These are phyloP conservation scores for Truncatella angustata DNA, from an alignment of 2,329 filamentous ascomycete species.

Conservation along the genomic window DNA sequence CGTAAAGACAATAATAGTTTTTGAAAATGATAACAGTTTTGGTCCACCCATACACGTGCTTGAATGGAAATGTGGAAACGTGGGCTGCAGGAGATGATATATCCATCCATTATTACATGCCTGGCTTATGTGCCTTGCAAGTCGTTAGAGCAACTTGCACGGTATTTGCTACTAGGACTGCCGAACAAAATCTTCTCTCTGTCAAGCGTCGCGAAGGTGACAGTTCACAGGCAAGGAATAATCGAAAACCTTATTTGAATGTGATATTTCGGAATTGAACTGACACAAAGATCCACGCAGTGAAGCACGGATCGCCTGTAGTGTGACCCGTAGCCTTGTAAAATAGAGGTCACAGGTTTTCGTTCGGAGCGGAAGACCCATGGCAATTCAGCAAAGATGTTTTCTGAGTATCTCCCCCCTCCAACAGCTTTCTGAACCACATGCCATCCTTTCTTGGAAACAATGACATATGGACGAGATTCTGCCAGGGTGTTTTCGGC, in stretches of 20 bases:
- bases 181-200: too few relatives aligned
- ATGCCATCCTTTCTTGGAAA: slow-evolving; percentile 9
- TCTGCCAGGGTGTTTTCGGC: not conserved
- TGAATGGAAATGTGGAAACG: too few relatives aligned
- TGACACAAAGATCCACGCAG: not conserved
- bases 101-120: not conserved
- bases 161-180: not conserved
- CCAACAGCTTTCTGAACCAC: slow-evolving; percentile 1
- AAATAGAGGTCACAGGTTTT: not conserved
- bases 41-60: too few relatives aligned
- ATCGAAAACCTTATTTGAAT: too few relatives aligned
- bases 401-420: not conserved
- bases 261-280: not conserved
- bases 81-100: not conserved
- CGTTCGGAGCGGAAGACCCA: not conserved
- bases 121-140: not conserved
- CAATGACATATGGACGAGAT: not conserved
- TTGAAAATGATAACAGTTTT: too few relatives aligned
- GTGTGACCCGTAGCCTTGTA: not conserved
- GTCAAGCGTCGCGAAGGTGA: too few relatives aligned
- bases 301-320: not conserved
- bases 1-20: too few relatives aligned
- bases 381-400: slow-evolving; percentile 2
- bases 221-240: too few relatives aligned
- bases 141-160: not conserved